These are phyloP conservation scores for Russula ochroleuca DNA, from an alignment of 768 basidiomycete species.

Conservation along the genomic window DNA sequence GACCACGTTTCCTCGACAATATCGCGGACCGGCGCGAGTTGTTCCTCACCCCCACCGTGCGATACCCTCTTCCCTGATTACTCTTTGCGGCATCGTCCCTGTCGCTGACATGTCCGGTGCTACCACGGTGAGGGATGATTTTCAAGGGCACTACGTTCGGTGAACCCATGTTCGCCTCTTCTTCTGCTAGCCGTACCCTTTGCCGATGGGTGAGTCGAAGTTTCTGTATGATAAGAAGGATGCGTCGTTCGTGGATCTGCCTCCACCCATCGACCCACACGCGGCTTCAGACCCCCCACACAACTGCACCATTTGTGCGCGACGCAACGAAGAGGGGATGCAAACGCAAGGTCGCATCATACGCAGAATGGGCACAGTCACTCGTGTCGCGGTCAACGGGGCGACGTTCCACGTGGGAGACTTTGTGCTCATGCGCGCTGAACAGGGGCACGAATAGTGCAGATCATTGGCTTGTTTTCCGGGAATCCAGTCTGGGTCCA, in stretches of 20 bases:
- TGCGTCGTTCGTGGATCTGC: constrained; percentile 46
- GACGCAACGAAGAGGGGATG: constrained; percentile 36
- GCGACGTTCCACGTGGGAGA: constrained; percentile 57
- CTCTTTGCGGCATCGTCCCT: constrained; percentile 46
- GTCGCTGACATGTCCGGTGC: constrained; percentile 34
- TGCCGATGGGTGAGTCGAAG: not conserved
- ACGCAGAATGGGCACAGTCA: constrained; percentile 7
- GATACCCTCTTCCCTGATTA: constrained; percentile 38
- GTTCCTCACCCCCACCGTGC: constrained; percentile 56
- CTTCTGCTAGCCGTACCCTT: not conserved
- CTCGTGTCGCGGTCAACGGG: constrained; percentile 47
- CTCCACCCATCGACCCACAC: constrained; percentile 29
- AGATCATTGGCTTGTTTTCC: constrained; percentile 40
- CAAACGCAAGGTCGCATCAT: constrained; percentile 32
- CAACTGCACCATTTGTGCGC: constrained; percentile 51
- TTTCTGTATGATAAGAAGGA: constrained; percentile 46
- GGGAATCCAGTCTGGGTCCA: constrained; percentile 16
- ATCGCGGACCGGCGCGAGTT: constrained; percentile 61
- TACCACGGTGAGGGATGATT: constrained; percentile 1
- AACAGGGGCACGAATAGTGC: constrained; percentile 51
- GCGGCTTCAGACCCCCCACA: constrained; percentile 39
- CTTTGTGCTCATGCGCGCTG: constrained; percentile 49
- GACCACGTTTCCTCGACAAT: constrained; percentile 63
- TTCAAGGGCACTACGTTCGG: constrained; percentile 23
- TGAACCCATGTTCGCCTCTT: not conserved